Conservation (phyloP, 192 early-diverging fungal genomes). For the Gryganskiella cystojenkinii region DNA sequence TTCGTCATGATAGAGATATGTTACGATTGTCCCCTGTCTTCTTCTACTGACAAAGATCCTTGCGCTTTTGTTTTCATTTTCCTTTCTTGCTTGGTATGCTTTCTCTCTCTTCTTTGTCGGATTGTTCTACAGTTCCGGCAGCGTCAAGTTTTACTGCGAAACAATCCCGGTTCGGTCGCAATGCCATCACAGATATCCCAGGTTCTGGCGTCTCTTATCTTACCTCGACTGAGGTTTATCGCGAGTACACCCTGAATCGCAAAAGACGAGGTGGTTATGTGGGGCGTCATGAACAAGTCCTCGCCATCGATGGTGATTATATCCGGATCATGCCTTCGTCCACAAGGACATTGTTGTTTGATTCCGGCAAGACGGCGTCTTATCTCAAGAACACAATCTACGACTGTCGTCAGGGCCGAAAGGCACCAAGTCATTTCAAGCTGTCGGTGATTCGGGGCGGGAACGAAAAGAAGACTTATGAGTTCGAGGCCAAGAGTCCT, state of each 20-base stretch:
- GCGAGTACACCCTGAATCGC: slow-evolving; percentile 83
- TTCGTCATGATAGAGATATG: neutral
- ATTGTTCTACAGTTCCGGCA: neutral
- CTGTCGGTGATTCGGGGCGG: slow-evolving; percentile 69
- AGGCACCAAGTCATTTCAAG: slow-evolving; percentile 75
- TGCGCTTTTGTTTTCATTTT: neutral
- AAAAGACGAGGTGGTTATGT: slow-evolving; percentile 85
- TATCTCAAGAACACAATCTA: slow-evolving; percentile 22
- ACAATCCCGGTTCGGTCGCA: slow-evolving; percentile 17
- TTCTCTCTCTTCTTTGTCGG: neutral
- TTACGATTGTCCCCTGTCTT: too few species aligned
- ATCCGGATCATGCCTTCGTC: slow-evolving; percentile 91
- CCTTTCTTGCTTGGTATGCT: neutral
- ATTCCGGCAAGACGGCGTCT: slow-evolving; percentile 83
- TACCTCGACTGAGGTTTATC: slow-evolving; percentile 44
- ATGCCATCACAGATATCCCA: slow-evolving; percentile 34
- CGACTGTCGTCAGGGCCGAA: slow-evolving; percentile 75
- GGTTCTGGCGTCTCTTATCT: slow-evolving; percentile 47
- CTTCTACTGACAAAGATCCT: too few species aligned
- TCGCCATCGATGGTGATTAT: slow-evolving; percentile 96
- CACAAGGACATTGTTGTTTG: slow-evolving; percentile 76
- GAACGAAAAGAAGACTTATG: slow-evolving; percentile 77
- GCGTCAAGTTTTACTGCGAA: slow-evolving; percentile 18
- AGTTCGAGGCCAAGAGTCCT: slow-evolving; percentile 78
- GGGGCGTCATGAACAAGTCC: slow-evolving; percentile 82